Conservation (phyloP, 257 asterid species). For the Solanum medicagineum region DNA sequence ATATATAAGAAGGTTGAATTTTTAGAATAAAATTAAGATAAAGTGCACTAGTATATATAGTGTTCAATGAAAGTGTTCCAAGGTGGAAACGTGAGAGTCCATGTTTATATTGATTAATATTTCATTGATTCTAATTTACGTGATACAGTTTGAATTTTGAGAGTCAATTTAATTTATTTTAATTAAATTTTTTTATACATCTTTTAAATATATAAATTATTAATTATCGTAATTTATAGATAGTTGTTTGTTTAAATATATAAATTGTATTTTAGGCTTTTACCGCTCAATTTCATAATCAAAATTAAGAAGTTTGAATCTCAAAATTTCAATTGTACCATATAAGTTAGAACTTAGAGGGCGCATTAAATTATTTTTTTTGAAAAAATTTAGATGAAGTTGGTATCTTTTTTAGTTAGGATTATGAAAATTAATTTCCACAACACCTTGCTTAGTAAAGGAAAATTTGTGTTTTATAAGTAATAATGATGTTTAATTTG, state of each 20-base stretch:
- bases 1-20: not conserved
- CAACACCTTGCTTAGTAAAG: not conserved
- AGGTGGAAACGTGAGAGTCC: not conserved
- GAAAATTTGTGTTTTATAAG: not conserved
- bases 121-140: not conserved
- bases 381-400: not conserved
- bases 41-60: not conserved
- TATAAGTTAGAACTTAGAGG: not conserved
- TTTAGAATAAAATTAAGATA: not conserved
- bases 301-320: not conserved
- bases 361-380: not conserved
- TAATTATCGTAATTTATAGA: not conserved
- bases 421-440: not conserved
- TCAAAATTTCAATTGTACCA: not conserved
- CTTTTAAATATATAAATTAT: not conserved
- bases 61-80: not conserved
- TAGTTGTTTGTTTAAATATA: not conserved
- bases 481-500: not conserved
- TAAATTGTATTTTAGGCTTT: not conserved
- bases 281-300: fast-evolving
- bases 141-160: not conserved
- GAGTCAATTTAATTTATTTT: not conserved
- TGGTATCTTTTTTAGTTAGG: not conserved
- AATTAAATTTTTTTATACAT: not conserved
- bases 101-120: too few relatives aligned